phyloP scores from a whole-genome alignment of 345 rosid genomes.

The Aquilaria malaccensis region DNA sequence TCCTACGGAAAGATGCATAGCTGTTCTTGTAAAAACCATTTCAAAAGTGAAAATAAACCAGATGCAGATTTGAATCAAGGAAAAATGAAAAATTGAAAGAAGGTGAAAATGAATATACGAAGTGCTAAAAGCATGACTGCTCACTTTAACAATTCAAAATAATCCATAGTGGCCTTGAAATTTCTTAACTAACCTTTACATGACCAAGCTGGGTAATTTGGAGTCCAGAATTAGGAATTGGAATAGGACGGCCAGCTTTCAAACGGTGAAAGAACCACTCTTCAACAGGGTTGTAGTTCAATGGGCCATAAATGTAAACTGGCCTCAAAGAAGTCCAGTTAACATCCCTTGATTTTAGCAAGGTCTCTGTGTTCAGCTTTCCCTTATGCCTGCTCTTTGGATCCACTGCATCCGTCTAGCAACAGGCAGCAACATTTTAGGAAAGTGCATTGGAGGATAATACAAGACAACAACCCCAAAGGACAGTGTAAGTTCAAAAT shows the following conservation, averaged over 20 bases:
- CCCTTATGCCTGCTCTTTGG: constrained; percentile 99
- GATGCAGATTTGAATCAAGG: too few relatives aligned
- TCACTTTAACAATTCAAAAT: background rate
- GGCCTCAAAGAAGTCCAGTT: constrained; percentile 95
- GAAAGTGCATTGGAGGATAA: background rate
- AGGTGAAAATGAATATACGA: background rate
- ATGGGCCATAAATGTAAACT: constrained; percentile 91
- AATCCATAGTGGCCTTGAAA: constrained; percentile 5
- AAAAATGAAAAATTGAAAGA: too few relatives aligned
- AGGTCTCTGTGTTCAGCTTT: constrained; percentile 78
- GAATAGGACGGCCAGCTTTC: constrained; percentile 92
- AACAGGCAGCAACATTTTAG: constrained; percentile 7
- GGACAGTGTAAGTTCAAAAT: background rate
- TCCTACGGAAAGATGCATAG: background rate
- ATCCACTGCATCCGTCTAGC: constrained; percentile 80
- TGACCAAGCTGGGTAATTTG: constrained; percentile 94
- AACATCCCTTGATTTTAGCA: constrained; percentile 56
- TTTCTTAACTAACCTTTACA: constrained; percentile 57
- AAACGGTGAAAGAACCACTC: constrained; percentile 98
- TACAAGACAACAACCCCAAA: background rate
- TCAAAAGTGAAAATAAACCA: background rate
- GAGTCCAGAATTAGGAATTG: constrained; percentile 75
- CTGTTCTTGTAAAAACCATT: background rate
- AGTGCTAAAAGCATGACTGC: background rate
- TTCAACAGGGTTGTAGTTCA: constrained; percentile 97